Evolutionary conservation across 148 eudicot genomes (phyloP).

Genomic region (Nyssa sinensis): DNA sequence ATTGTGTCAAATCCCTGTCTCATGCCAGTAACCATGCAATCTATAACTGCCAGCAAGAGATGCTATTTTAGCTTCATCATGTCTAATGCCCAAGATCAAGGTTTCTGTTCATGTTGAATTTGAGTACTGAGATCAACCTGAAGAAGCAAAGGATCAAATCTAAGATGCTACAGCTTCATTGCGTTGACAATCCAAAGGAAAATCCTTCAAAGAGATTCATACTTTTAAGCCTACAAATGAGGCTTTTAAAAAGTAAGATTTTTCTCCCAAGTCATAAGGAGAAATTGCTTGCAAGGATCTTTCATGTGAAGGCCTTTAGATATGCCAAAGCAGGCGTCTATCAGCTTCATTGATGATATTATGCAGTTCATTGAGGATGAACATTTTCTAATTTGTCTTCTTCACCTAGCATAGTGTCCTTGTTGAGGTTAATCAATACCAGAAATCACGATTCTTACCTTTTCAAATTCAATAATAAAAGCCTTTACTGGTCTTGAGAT

Average conservation of each 20-base stretch:
- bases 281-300: not conserved
- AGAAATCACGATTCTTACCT: too few species aligned
- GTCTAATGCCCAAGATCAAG: not conserved
- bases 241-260: not conserved
- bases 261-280: not conserved
- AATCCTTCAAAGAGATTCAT: not conserved
- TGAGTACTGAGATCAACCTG: not conserved
- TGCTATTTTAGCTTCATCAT: not conserved
- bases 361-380: too few species aligned
- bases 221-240: constrained; percentile 2
- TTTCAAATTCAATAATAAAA: too few species aligned
- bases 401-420: too few species aligned
- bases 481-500: too few species aligned
- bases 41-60: not conserved
- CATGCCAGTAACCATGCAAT: not conserved
- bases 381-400: too few species aligned
- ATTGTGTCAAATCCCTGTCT: too few species aligned
- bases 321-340: not conserved
- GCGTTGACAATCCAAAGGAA: not conserved
- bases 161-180: not conserved
- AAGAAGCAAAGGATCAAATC: not conserved
- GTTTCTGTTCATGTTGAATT: not conserved
- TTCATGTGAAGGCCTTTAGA: not conserved
- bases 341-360: not conserved
- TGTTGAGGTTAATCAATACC: too few species aligned